phyloP scores from a whole-genome alignment of 441 rosid genomes.

The Arabidopsis hybrid region DNA sequence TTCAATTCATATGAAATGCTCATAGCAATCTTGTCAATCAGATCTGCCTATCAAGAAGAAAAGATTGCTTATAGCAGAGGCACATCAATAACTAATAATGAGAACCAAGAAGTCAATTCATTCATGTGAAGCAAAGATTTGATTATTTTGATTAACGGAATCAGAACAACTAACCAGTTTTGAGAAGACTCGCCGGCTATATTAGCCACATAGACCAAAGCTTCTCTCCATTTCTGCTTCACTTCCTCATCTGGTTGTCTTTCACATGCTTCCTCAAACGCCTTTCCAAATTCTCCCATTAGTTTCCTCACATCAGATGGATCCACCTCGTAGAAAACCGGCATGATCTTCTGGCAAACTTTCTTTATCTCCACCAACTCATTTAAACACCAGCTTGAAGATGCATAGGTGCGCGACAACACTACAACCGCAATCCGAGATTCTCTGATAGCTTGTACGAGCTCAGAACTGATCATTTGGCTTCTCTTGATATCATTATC shows the following conservation, averaged over 20 bases:
- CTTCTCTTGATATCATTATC: slow-evolving; percentile 32
- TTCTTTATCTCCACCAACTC: slow-evolving; percentile 30
- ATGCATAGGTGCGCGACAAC: slow-evolving; percentile 37
- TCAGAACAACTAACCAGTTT: slow-evolving; percentile 33
- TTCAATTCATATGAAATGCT: slow-evolving; percentile 33
- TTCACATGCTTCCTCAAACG: slow-evolving; percentile 7
- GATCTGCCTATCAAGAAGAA: slow-evolving; percentile 25
- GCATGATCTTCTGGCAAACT: not conserved
- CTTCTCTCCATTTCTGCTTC: slow-evolving; percentile 37
- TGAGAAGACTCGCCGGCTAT: slow-evolving; percentile 32
- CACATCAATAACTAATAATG: not conserved
- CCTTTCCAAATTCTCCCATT: slow-evolving; percentile 11
- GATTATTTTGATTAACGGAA: not conserved
- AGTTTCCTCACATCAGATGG: slow-evolving; percentile 37
- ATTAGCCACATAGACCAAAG: slow-evolving; percentile 36
- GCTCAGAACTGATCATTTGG: slow-evolving; percentile 30
- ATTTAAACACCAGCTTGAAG: slow-evolving; percentile 42
- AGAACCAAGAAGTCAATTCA: too few relatives aligned
- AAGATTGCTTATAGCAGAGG: slow-evolving; percentile 8
- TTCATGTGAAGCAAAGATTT: too few relatives aligned
- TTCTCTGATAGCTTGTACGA: slow-evolving; percentile 33
- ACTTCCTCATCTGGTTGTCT: slow-evolving; percentile 16
- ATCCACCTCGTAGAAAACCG: slow-evolving; percentile 36
- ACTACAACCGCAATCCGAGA: slow-evolving; percentile 32
- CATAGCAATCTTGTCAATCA: slow-evolving; percentile 36